These are phyloP conservation scores for Penicillium sp. DNA, from an alignment of 2,329 filamentous ascomycete species.

Conservation along the genomic window DNA sequence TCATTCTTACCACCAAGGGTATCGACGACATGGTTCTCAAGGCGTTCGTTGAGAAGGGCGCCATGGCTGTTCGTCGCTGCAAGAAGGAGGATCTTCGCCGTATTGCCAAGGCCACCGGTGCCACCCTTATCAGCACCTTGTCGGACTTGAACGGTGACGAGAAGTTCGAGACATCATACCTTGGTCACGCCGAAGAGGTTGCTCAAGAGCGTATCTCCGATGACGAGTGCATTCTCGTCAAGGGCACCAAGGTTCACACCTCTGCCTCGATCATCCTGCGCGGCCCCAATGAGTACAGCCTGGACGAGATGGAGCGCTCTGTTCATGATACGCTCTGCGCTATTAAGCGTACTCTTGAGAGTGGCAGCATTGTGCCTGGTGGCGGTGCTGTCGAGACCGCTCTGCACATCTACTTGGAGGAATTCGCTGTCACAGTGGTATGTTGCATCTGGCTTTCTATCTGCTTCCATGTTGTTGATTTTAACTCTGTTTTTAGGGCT, in stretches of 20 bases:
- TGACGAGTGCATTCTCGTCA: slow-evolving; percentile 96
- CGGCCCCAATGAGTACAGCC: slow-evolving; percentile 91
- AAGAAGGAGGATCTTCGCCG: slow-evolving; percentile 98
- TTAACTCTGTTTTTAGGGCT: slow-evolving; percentile 58
- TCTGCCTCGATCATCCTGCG: slow-evolving; percentile 96
- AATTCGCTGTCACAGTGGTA: slow-evolving; percentile 94
- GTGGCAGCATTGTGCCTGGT: slow-evolving; percentile 92
- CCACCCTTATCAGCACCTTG: slow-evolving; percentile 86
- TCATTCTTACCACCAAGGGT: slow-evolving; percentile 95
- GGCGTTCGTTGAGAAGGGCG: slow-evolving; percentile 89
- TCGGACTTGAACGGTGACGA: slow-evolving; percentile 98
- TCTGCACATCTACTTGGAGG: slow-evolving; percentile 97
- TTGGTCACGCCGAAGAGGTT: slow-evolving; percentile 93
- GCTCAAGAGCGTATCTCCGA: slow-evolving; percentile 98
- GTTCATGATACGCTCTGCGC: slow-evolving; percentile 96
- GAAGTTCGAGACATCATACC: slow-evolving; percentile 86
- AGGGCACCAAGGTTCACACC: slow-evolving; percentile 91
- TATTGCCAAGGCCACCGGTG: slow-evolving; percentile 94
- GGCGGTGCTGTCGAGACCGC: slow-evolving; percentile 98
- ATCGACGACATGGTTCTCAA: slow-evolving; percentile 97
- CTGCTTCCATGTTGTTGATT: not conserved
- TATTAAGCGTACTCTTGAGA: slow-evolving; percentile 95
- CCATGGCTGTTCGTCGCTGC: slow-evolving; percentile 93
- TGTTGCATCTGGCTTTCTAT: slow-evolving; percentile 35
- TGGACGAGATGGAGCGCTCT: slow-evolving; percentile 99